Base-by-base conservation (phyloP, 768 basidiomycete species). In the Pleurotus ostreatus region DNA sequence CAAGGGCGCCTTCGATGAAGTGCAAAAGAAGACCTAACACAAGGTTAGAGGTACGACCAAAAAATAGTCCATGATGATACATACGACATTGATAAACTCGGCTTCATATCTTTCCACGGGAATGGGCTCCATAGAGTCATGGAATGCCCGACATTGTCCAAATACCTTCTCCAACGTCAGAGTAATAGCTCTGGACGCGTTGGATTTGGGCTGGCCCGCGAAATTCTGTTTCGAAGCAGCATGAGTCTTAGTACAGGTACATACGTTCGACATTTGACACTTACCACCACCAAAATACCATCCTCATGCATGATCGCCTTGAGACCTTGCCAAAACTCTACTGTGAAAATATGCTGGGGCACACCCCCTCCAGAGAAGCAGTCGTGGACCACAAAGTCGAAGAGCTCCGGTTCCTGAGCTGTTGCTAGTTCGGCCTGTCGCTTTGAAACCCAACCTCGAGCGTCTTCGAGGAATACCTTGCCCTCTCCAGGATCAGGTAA, bases 281-380 rank as follows among this genome's bases (percentile, higher is more conserved):
- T 72, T 61, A 94, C 94, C 62, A 97, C 85, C 16, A 85, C 92
- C 12, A 96, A 68, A 13, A 94, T 75, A 2, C 89, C 95, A 46
- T 90, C 83, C 2, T 81, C 74, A 11, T 80, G 76, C 69, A 96
- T 79, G 16, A 86, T 66, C 2, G 68, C 63, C 62, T 82, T 86
- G 51, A 96, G 65, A 53, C 85, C 84, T 20, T 75, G 61, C 91
- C 92, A 96, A 66, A 95, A 95, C 61, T 94, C 86, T 26, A 80
- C 40, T 0, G 94, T 91, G 70, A 89, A 98, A 51, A 98, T 72
- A 63, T 92, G 87, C 38, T 84, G 74, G 0, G 96, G 94, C 2
- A 98, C 85, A n/a, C 83, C 84, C 2, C 96, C 96, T 7, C 95
- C 96, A 7, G 94, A 93, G 68, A 97, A 98, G 65, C 91, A 92